Evolutionary conservation across 2,329 filamentous ascomycete species (phyloP), one percentile per base, ranked within the genome.

Genomic region (Thermothelomyces thermophilus): DNA sequence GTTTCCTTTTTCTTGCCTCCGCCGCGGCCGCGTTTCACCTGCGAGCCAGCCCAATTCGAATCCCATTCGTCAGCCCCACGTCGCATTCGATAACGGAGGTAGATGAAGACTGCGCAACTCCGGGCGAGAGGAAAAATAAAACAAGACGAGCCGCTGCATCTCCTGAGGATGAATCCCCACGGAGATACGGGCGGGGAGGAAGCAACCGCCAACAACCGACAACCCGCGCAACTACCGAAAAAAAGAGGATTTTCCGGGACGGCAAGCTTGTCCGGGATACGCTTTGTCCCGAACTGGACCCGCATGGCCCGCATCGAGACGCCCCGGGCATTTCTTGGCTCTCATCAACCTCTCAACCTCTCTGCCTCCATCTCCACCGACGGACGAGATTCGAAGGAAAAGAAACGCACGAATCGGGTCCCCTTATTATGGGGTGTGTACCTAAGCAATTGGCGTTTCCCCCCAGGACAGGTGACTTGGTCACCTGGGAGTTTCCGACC

Each of bases 181-280:
- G 26, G 39, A 42, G 16, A 2, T 14, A n/a, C 13, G 41, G 41
- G 30, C n/a, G 19, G 9, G 20, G 16, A 31, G 9, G 46, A 35
- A 5, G 19, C 17, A 43, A 8, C 26, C 33, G 7, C 10, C 16
- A 26, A 41, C 3, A 24, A n/a, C 17, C 35, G 35, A 10, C 11
- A 19, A 16, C 17, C 24, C 39, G 17, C 9, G 17, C 30, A 39
- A 37, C 13, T 50, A 30, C 46, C 49, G 48, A 53, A 53, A 36
- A 35, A 44, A 56, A 46, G 54, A 54, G 50, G 53, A 58, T 56
- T 58, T 58, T 50, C 53, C 56, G 56, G 56, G 51, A 51, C 49
- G 51, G 26, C 35, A 30, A 46, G 50, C 48, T 50, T 22, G 11
- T 26, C 41, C 47, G 47, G 51, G 33, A 44, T 50, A 36, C 41